Evolutionary conservation across 2,329 filamentous ascomycete species (phyloP).

Genomic region (Talaromyces sp.): DNA sequence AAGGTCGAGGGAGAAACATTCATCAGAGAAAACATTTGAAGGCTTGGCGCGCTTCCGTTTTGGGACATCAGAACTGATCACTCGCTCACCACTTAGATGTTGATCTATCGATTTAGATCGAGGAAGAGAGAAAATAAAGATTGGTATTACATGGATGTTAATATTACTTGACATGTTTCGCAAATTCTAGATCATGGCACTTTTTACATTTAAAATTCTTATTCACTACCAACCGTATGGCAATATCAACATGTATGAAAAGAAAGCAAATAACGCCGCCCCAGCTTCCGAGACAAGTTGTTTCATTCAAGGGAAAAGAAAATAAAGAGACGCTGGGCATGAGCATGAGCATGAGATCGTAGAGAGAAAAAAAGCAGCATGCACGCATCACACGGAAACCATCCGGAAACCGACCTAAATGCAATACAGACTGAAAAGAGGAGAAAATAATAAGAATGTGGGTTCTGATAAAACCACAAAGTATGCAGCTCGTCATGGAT

Average conservation of each 20-base stretch:
- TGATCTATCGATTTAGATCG: neutral
- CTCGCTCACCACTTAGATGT: neutral
- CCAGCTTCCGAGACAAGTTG: neutral
- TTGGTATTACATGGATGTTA: neutral
- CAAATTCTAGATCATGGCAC: neutral
- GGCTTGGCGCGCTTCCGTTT: constrained; percentile 1
- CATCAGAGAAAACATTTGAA: neutral
- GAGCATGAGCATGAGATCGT: neutral
- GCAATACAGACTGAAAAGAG: neutral
- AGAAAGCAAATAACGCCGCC: neutral
- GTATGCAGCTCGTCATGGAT: neutral
- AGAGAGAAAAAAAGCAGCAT: neutral
- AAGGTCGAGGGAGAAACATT: neutral
- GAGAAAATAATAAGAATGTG: neutral
- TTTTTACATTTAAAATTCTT: neutral
- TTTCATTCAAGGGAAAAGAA: neutral
- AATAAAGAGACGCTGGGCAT: neutral
- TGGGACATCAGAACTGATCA: neutral
- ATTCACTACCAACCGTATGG: neutral
- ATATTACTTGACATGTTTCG: neutral
- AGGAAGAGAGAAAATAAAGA: neutral
- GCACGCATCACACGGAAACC: neutral
- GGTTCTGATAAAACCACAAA: too few relatives aligned
- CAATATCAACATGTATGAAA: neutral
- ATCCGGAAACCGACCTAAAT: neutral